phyloP scores from a whole-genome alignment of 106 monocot species.

The Dendrobium nobile region DNA sequence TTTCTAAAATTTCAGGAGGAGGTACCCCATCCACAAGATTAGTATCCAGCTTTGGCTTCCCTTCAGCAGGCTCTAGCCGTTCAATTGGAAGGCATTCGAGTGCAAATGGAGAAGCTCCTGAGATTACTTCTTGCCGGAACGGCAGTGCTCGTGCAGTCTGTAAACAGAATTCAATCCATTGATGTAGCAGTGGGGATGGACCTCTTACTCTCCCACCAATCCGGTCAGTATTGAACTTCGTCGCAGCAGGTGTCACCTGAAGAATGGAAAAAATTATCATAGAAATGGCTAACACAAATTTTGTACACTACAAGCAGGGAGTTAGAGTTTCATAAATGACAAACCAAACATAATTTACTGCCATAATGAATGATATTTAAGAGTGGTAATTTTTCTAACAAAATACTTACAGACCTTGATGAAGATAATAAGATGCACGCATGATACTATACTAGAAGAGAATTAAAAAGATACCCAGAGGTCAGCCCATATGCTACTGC shows the following conservation, averaged over 20 bases:
- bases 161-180: constrained; percentile 94
- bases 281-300: not conserved
- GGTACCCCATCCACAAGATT: constrained; percentile 58
- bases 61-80: constrained; percentile 7
- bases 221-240: constrained; percentile 42
- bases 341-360: not conserved
- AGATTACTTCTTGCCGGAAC: constrained; percentile 62
- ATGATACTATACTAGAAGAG: not conserved
- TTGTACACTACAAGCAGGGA: not conserved
- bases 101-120: constrained; percentile 61
- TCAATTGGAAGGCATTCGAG: constrained; percentile 18
- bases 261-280: not conserved
- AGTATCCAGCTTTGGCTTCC: constrained; percentile 48
- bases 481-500: constrained; percentile 88
- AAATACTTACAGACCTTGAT: no score
- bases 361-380: not conserved
- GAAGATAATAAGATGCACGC: not conserved
- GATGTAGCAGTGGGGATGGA: constrained; percentile 77
- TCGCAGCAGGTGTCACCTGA: constrained; percentile 77
- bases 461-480: constrained; percentile 58
- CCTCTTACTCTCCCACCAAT: constrained; percentile 79
- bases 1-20: constrained; percentile 57
- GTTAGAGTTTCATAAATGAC: not conserved
- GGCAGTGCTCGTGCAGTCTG: constrained; percentile 57
- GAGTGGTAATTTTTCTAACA: not conserved